Percentiles rank a stretch among this genome's conserved stretches.
Conservation (phyloP, 768 basidiomycete genomes). For the Suillus ampliporus region DNA sequence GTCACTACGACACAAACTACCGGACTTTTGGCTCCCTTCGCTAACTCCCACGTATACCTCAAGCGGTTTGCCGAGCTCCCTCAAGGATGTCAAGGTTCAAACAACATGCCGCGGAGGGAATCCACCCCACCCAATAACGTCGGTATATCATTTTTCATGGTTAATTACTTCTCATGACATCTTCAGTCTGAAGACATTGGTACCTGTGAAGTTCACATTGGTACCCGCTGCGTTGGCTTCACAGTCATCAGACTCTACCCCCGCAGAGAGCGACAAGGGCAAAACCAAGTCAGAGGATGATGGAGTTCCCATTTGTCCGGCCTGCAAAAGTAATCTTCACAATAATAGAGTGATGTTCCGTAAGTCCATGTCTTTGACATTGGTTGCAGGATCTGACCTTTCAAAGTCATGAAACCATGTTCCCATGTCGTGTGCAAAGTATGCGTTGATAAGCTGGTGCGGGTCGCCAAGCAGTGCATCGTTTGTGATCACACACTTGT, state of each 20-base stretch:
- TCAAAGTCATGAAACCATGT: conserved; percentile 80
- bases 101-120: conserved; percentile 87
- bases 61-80: conserved; percentile 61
- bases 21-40: conserved; percentile 97
- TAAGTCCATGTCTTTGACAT: conserved; percentile 42
- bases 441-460: conserved; percentile 88
- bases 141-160: conserved; percentile 34
- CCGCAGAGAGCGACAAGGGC: conserved; percentile 38
- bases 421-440: conserved; percentile 92
- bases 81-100: conserved; percentile 84
- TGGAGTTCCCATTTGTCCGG: conserved; percentile 77
- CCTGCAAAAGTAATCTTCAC: conserved; percentile 84
- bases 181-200: conserved; percentile 78
- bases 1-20: conserved; percentile 83
- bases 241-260: conserved; percentile 44
- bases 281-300: conserved; percentile 57
- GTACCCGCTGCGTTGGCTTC: conserved; percentile 45
- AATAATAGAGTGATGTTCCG: conserved; percentile 76
- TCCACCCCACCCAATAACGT: conserved; percentile 81
- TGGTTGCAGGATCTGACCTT: conserved; percentile 8
- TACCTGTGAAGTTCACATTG: conserved; percentile 80
- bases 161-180: conserved; percentile 13
- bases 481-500: conserved; percentile 76
- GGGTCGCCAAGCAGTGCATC: conserved; percentile 79
- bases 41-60: conserved; percentile 83